Base-by-base conservation (phyloP, 768 basidiomycete species). In the Paxillus involutus region DNA sequence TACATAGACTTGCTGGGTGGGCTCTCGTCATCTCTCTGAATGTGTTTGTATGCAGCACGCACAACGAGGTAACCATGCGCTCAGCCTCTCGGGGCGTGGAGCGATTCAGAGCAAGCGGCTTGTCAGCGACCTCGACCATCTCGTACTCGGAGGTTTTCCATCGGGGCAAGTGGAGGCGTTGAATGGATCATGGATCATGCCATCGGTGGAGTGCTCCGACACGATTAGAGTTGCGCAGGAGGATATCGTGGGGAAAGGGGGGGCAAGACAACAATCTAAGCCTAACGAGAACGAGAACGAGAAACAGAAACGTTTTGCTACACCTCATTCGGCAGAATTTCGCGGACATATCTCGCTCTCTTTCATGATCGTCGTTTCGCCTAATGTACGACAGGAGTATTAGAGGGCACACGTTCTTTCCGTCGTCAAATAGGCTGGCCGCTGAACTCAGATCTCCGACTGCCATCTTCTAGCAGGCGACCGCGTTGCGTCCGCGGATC, bases 401-500 rank as follows among this genome's bases (percentile, higher is more conserved):
- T 17, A 43, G 24, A n/a, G 37, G 9, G 21, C 19, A n/a, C 42
- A 43, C 19, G 42, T 43, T 43, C 24, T 11, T 43, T 11, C 24
- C 11, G 7, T 14, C 30, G 33, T 14, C 44, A 52, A 29, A 17
- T 21, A 51, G 40, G 44, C 35, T 26, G 21, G 11, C 14, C 37
- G 42, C 42, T 12, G 35, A 41, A 36, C n/a, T 14, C 14, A n/a
- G 63, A 66, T 66, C 60, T 56, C 17, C 30, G 12, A 26, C 26
- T 26, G 26, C 36, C 65, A 51, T 21, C 62, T 65, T 67, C 46
- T 53, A 54, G 61, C 36, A 26, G 26, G 26, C 26, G 26, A 26
- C 26, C 26, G 4, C 26, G 26, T 26, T 26, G 26, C 54, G 51
- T 63, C 58, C 66, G 59, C 66, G 65, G 66, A 66, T 68, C 65